A percentile compares a stretch with the other conserved stretches of the same genome.
These are phyloP conservation scores for Amphirosellinia nigrospora DNA, from an alignment of 495 filamentous ascomycete genomes.

Conservation along the genomic window DNA sequence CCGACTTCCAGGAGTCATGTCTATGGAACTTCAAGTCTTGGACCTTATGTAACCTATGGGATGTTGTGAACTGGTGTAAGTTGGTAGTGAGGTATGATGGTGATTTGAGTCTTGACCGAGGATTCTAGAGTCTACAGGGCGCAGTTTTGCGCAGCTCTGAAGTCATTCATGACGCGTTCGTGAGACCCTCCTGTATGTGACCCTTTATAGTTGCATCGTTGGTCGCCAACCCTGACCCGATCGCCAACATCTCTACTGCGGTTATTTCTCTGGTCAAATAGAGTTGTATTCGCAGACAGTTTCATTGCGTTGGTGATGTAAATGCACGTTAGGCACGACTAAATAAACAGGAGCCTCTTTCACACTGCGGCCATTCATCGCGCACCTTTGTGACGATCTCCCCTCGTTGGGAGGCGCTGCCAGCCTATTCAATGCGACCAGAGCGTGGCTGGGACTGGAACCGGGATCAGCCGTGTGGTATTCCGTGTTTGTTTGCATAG, in stretches of 20 bases:
- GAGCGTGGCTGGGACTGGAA: neutral
- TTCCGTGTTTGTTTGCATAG: neutral
- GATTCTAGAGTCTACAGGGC: neutral
- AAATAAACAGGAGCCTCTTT: neutral
- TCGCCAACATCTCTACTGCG: neutral
- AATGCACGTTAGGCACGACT: neutral
- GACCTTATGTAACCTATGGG: neutral
- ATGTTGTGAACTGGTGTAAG: neutral
- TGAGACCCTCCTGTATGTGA: neutral
- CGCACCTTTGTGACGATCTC: neutral
- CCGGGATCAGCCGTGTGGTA: neutral
- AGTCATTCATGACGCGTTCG: neutral
- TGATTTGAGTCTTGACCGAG: neutral
- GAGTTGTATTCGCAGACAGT: neutral
- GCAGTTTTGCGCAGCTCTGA: neutral
- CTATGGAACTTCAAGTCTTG: neutral
- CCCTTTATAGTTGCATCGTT: neutral
- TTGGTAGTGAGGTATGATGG: neutral
- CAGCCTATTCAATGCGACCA: neutral
- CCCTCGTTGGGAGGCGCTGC: neutral
- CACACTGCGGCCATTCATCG: neutral
- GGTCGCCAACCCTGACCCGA: neutral
- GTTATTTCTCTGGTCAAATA: neutral
- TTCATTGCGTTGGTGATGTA: neutral
- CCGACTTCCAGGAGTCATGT: neutral